phyloP scores from a whole-genome alignment of 306 rosid species.

The Trifolium dubium region DNA sequence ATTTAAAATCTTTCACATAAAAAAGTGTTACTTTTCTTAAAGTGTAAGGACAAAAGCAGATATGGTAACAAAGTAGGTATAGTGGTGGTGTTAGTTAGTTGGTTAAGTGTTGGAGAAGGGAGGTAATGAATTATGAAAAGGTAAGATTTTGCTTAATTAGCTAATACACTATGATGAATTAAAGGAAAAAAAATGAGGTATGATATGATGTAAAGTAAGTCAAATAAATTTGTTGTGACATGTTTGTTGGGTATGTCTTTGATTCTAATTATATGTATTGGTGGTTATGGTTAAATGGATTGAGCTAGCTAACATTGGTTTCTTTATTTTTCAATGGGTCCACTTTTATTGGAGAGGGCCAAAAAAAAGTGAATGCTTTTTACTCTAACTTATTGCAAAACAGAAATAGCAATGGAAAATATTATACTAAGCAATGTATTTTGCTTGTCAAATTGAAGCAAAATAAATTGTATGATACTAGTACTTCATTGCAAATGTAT shows the following conservation, averaged over 20 bases:
- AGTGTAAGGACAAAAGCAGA: slow-evolving; percentile 73
- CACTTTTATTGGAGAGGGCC: slow-evolving; percentile 30
- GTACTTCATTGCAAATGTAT: too few species aligned
- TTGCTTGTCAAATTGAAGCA: background rate
- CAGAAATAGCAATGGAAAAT: background rate
- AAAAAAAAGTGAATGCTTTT: slow-evolving; percentile 25
- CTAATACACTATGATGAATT: slow-evolving; percentile 46
- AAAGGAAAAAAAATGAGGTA: slow-evolving; percentile 15
- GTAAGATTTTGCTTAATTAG: slow-evolving; percentile 47
- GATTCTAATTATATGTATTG: slow-evolving; percentile 23
- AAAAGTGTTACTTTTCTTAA: slow-evolving; percentile 72
- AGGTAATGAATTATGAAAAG: slow-evolving; percentile 67
- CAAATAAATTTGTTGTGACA: slow-evolving; percentile 42
- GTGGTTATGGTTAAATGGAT: slow-evolving; percentile 38
- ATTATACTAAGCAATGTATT: slow-evolving; percentile 28
- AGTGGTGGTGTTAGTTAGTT: slow-evolving; percentile 88
- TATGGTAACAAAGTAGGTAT: slow-evolving; percentile 59
- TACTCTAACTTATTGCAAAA: slow-evolving; percentile 26
- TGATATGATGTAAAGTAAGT: slow-evolving; percentile 45
- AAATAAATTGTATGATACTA: too few species aligned
- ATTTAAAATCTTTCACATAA: slow-evolving; percentile 39
- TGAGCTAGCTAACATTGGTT: slow-evolving; percentile 41
- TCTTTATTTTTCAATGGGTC: slow-evolving; percentile 32
- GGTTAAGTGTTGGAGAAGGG: slow-evolving; percentile 96
- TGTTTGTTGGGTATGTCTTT: slow-evolving; percentile 29